These are phyloP conservation scores for Metarhizium humberi DNA, from an alignment of 2,329 filamentous ascomycete species.

Conservation along the genomic window DNA sequence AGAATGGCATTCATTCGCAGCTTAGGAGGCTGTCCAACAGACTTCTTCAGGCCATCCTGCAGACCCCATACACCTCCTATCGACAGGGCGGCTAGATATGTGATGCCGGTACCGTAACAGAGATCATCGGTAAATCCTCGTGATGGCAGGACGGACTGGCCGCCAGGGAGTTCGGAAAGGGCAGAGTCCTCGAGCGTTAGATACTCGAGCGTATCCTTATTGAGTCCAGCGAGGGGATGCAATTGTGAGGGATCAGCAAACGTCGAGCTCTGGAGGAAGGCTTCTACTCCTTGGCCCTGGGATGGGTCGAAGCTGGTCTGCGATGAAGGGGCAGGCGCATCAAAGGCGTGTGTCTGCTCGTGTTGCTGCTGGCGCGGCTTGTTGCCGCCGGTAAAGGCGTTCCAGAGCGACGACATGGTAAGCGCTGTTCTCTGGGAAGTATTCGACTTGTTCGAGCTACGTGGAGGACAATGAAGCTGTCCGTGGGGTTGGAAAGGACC, in stretches of 20 bases:
- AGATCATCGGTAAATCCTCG: conserved; percentile 97
- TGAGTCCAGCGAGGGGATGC: conserved; percentile 87
- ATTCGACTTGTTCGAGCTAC: not conserved
- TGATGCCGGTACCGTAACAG: conserved; percentile 93
- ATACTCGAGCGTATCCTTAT: conserved; percentile 91
- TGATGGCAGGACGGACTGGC: conserved; percentile 81
- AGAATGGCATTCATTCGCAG: conserved; percentile 88
- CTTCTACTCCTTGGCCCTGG: conserved; percentile 70
- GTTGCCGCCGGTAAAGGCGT: conserved; percentile 52
- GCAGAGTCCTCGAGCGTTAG: conserved; percentile 86
- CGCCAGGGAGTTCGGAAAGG: conserved; percentile 76
- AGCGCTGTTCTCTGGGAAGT: not conserved
- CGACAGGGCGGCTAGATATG: conserved; percentile 79
- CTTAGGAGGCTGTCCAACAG: conserved; percentile 72
- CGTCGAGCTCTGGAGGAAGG: conserved; percentile 68
- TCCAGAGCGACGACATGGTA: conserved; percentile 51
- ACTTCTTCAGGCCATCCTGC: conserved; percentile 76
- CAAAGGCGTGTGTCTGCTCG: conserved; percentile 17
- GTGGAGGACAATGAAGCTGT: conserved; percentile 2
- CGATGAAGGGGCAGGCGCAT: conserved; percentile 39
- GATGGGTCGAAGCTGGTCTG: conserved; percentile 59
- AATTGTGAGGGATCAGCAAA: conserved; percentile 81
- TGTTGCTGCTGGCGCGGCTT: conserved; percentile 34
- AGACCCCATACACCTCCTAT: conserved; percentile 88
- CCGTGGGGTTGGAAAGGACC: conserved; percentile 6